Evolutionary conservation across 2,329 filamentous ascomycete genomes (phyloP).

Genomic region (Capronia coronata): DNA sequence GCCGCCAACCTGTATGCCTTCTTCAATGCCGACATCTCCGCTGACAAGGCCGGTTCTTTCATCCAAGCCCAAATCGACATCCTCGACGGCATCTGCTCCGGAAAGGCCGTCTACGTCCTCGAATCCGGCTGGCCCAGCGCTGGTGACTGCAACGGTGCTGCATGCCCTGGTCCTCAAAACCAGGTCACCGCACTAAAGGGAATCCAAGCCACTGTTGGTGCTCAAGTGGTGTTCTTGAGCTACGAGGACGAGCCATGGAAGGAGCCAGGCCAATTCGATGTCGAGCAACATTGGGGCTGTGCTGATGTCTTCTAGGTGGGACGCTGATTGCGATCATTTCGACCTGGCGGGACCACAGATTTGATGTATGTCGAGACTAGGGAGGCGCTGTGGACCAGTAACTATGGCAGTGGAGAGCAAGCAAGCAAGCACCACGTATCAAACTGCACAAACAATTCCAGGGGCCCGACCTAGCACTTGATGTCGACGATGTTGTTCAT

Average conservation of each 20-base stretch:
- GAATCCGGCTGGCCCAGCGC: constrained; percentile 83
- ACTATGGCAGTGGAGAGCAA: constrained; percentile 1
- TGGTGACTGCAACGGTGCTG: constrained; percentile 64
- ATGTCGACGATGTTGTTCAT: not conserved
- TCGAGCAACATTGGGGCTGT: constrained; percentile 78
- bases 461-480: not conserved
- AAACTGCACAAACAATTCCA: not conserved
- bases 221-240: constrained; percentile 72
- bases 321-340: not conserved
- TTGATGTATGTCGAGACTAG: not conserved
- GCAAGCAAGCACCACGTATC: constrained; percentile 8
- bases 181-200: constrained; percentile 67
- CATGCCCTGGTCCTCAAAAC: constrained; percentile 59
- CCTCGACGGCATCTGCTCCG: constrained; percentile 63
- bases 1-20: constrained; percentile 87
- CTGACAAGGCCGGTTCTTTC: constrained; percentile 66
- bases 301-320: constrained; percentile 44
- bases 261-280: constrained; percentile 57
- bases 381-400: not conserved
- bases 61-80: constrained; percentile 65
- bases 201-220: constrained; percentile 61
- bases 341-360: not conserved
- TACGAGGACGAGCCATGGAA: constrained; percentile 80
- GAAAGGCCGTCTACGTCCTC: constrained; percentile 69
- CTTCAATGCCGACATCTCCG: constrained; percentile 69